Evolutionary conservation across 805 yeast species (phyloP), one percentile per base, ranked within the genome.

Genomic region (Candida patagonica): DNA sequence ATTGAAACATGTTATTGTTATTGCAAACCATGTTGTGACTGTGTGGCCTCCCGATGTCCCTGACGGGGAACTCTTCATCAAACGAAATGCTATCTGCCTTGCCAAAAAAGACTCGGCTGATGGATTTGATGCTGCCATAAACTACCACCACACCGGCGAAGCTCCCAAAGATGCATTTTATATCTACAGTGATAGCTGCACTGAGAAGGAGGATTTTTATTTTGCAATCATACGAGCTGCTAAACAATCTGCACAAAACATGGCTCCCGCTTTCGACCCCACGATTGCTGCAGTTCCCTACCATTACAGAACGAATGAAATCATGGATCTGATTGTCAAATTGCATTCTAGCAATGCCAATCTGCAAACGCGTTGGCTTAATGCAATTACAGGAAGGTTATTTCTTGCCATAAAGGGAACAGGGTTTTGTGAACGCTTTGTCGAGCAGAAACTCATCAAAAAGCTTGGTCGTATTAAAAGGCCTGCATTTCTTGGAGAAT

Each of bases 141-240:
- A 15, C 10, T 13, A 26, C 13, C n/a, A n/a, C 15, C n/a, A 23
- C 15, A 26, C 5, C 12, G 23, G 26, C 3, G 21, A n/a, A 4
- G 55, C 59, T 3, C 67, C 70, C 2, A 51, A 54, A n/a, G 51
- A 51, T 42, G 55, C 70, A 5, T 73, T 73, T 51, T 89, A 72
- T 57, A 59, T 89, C 3, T 84, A 86, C 57, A 73, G 80, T 32
- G 94, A 86, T 49, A 70, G 76, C 36, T 85, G 87, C 49, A 71
- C 71, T 41, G 87, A 80, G 35, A 89, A 89, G 53, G 98, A 92
- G 59, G 95, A 89, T 56, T 79, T 96, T 82, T 92, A 89, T 56
- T 87, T 86, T 59, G 78, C 84, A 1, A 65, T 92, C 40, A 67
- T 89, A n/a, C 67, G 79, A 42, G 94, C 94, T 1, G 73, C 89